Evolutionary conservation across 2,329 filamentous ascomycete genomes (phyloP), one percentile per base, ranked within the genome.

Genomic region (Stagonosporopsis chrysanthemi): DNA sequence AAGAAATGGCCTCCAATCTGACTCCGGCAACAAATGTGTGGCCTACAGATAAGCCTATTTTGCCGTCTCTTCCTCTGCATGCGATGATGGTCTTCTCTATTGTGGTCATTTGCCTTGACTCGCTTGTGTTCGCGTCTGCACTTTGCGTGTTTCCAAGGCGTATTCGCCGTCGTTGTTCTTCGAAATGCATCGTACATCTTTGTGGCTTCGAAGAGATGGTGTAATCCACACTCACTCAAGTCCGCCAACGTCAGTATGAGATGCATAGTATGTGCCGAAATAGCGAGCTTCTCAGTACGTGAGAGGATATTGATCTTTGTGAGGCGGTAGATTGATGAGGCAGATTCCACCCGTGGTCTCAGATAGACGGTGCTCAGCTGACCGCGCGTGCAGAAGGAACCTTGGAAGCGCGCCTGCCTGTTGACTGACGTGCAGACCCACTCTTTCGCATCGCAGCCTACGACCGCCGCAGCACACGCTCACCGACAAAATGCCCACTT

Each of bases 371-470:
- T n/a, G 50, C 40, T 58, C 56, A 58, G 44, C 39, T 58, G 56
- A 58, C 31, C 12, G 56, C 56, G 56, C 56, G 55, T 43, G 39
- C 22, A 43, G 46, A 17, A 28, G 26, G 26, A 28, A 11, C 26
- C 26, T 11, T 28, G 9, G 29, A 31, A 45, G 41, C 50, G 50
- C 54, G 43, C 35, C 42, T 53, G 49, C 51, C 33, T 48, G 41
- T 15, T 43, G 28, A 24, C 41, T 49, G 48, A 46, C 49, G 55
- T 53, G 50, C 50, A 26, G 56, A 45, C 49, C 50, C 56, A 54
- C 55, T 41, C 40, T n/a, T n/a, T 33, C 24, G 33, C 26, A 24
- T 29, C 11, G 49, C 40, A 53, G 56, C 50, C 50, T 46, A 26
- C 50, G 36, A 50, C 44, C 29, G 15, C 31, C 5, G 24, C 26